These are phyloP conservation scores for Rhizophora mangle DNA, from an alignment of 345 rosid species.

Conservation along the genomic window DNA sequence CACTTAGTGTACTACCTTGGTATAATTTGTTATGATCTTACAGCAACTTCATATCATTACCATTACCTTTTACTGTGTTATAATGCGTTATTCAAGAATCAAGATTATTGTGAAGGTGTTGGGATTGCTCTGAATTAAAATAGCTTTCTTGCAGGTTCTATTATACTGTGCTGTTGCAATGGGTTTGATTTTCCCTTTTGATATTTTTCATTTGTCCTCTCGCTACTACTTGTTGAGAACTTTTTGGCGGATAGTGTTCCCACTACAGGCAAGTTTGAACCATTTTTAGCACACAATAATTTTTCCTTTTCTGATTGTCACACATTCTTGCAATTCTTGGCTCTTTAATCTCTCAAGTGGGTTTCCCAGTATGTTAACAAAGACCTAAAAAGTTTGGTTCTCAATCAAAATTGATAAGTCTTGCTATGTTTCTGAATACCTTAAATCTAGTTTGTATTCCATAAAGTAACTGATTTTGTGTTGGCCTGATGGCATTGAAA, in stretches of 20 bases:
- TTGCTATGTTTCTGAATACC: not conserved
- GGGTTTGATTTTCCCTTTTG: slow-evolving; percentile 72
- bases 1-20: too few species aligned
- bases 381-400: not conserved
- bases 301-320: not conserved
- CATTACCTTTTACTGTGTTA: not conserved
- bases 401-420: not conserved
- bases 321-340: not conserved
- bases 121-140: slow-evolving; percentile 8
- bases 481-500: too few species aligned
- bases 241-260: slow-evolving; percentile 82
- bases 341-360: not conserved
- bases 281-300: not conserved
- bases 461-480: too few species aligned
- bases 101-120: not conserved
- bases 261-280: slow-evolving; percentile 66
- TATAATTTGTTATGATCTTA: too few species aligned
- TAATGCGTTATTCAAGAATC: not conserved
- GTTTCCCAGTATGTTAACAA: not conserved
- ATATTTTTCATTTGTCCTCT: slow-evolving; percentile 76
- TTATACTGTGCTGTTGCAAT: slow-evolving; percentile 65
- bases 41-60: not conserved
- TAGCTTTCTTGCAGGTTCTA: slow-evolving; percentile 54
- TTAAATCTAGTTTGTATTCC: too few species aligned
- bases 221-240: slow-evolving; percentile 87